Percentiles rank a stretch among this genome's conserved stretches.
phyloP scores from a whole-genome alignment of 1,284 basidiomycete species.

The Thelephora terrestris region DNA sequence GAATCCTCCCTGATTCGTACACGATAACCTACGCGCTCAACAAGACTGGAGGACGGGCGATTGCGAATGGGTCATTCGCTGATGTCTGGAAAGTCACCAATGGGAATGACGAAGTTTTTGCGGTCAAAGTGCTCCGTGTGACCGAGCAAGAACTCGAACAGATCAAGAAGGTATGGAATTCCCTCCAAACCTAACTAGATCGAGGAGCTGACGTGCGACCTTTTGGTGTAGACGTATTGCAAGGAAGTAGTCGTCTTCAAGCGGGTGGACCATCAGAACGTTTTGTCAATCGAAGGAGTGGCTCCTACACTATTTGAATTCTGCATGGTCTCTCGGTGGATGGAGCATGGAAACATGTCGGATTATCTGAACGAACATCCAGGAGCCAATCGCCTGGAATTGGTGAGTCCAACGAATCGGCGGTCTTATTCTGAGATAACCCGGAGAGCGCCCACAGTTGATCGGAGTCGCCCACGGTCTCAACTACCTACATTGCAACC shows the following conservation, averaged over 20 bases:
- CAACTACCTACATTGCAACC: background rate
- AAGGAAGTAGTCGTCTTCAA: constrained; percentile 7
- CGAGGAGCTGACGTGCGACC: background rate
- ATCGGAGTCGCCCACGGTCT: background rate
- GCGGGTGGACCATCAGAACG: constrained; percentile 3
- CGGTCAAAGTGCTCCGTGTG: constrained; percentile 7
- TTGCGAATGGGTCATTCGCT: constrained; percentile 9
- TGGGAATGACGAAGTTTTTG: constrained; percentile 1
- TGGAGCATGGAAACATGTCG: constrained; percentile 6
- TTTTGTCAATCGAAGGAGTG: constrained; percentile 7
- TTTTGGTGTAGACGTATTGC: constrained; percentile 1
- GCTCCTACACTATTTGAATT: constrained; percentile 3
- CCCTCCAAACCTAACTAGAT: background rate
- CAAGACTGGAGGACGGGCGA: background rate
- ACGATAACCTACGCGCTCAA: background rate
- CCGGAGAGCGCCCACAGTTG: too few species aligned
- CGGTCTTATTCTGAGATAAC: background rate
- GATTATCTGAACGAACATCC: constrained; percentile 5
- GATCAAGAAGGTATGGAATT: background rate
- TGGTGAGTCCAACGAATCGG: constrained; percentile 1
- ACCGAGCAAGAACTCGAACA: background rate
- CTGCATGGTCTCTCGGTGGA: constrained; percentile 9
- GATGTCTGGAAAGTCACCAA: constrained; percentile 10
- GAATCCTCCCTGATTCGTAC: background rate
- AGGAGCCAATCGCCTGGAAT: constrained; percentile 3